phyloP scores from a whole-genome alignment of 164 flowering plant genomes.

The Dillenia turbinata region DNA sequence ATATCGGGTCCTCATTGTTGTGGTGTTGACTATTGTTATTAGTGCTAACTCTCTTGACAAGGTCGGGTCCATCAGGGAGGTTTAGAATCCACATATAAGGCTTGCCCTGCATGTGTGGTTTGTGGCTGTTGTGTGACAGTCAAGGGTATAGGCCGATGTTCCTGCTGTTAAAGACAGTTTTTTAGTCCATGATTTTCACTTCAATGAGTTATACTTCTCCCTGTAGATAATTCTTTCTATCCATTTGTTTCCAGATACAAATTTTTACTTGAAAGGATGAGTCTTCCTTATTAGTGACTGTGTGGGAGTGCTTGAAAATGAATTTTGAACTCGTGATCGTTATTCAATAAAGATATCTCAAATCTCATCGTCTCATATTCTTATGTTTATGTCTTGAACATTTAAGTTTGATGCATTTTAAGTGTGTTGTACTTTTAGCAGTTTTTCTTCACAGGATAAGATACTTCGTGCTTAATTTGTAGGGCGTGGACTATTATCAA shows the following conservation, averaged over 20 bases:
- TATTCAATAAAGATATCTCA: background rate
- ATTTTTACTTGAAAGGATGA: background rate
- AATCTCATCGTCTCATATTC: background rate
- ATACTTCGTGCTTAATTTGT: background rate
- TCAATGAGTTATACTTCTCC: too few species aligned
- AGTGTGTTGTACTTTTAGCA: background rate
- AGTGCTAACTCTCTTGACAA: too few species aligned
- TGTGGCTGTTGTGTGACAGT: too few species aligned
- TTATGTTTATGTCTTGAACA: background rate
- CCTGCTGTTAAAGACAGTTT: background rate
- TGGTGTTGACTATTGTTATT: too few species aligned
- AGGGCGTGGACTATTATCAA: conserved; percentile 70
- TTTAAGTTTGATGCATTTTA: background rate
- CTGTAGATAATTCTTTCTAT: too few species aligned
- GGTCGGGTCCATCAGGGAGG: too few species aligned
- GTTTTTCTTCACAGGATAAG: background rate
- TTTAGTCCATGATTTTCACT: background rate
- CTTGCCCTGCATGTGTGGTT: too few species aligned
- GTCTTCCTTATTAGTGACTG: background rate
- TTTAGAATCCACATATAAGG: too few species aligned
- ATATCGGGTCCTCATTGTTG: too few species aligned
- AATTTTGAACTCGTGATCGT: background rate
- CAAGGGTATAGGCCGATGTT: background rate
- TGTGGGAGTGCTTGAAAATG: background rate
- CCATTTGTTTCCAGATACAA: background rate